A percentile compares a stretch with the other conserved stretches of the same genome.
Evolutionary conservation across 805 yeast species (phyloP).

Genomic region (Yamadazyma scolyti): DNA sequence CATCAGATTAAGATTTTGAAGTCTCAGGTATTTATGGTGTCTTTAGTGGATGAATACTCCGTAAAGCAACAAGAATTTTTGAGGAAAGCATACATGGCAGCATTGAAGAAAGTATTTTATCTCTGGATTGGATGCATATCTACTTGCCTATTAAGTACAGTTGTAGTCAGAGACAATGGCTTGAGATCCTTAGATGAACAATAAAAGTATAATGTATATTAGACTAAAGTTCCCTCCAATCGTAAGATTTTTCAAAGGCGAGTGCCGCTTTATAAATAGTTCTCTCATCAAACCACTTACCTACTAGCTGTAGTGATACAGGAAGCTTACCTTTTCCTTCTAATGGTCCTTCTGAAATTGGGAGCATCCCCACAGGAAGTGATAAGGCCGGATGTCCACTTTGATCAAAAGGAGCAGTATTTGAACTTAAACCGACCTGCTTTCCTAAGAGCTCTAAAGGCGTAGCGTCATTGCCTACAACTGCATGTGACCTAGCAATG

Average conservation of each 20-base stretch:
- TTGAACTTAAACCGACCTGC: conserved; percentile 30
- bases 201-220: neutral
- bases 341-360: conserved; percentile 22
- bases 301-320: conserved; percentile 32
- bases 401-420: conserved; percentile 31
- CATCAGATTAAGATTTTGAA: neutral
- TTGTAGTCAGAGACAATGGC: conserved; percentile 35
- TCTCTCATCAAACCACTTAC: conserved; percentile 27
- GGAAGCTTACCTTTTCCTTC: conserved; percentile 22
- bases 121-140: conserved; percentile 31
- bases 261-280: conserved; percentile 29
- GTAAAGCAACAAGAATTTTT: conserved; percentile 15
- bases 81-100: conserved; percentile 19
- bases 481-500: conserved; percentile 23
- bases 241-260: conserved; percentile 30
- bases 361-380: conserved; percentile 29
- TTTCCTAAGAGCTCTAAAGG: conserved; percentile 21
- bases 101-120: conserved; percentile 27
- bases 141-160: conserved; percentile 22
- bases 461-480: conserved; percentile 13
- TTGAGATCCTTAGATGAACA: conserved; percentile 13
- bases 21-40: conserved; percentile 5
- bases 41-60: conserved; percentile 14
- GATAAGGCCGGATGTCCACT: conserved; percentile 37
- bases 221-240: conserved; percentile 16